Evolutionary conservation across 1,284 basidiomycete species (phyloP), one percentile per base, ranked within the genome.

Genomic region (Tausonia pullulans): DNA sequence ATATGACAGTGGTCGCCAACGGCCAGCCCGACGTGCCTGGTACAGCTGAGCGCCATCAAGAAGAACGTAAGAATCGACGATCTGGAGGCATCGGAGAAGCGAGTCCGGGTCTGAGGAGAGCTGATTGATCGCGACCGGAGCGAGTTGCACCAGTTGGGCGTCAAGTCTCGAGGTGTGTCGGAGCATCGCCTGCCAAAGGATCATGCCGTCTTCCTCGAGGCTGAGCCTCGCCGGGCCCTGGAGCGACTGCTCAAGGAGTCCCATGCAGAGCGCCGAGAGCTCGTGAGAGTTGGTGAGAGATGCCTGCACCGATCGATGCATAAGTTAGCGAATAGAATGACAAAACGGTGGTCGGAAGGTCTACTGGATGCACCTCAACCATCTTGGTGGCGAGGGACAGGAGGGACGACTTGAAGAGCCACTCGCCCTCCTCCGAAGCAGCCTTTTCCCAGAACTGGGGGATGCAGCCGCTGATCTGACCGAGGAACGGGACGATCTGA

Each of bases 1-100:
- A 14, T 5, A n/a, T 53, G 49, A 48, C 39, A 27, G 8, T 40
- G 9, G 9, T 41, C n/a, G 45, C 5, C 14, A 49, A 40, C 2
- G n/a, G 40, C 14, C n/a, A 3, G 8, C 41, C 71, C 78, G 2
- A 64, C 71, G 66, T 67, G 90, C 90, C 80, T 87, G 83, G 49
- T 89, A 74, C 60, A 94, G 77, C 5, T 79, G 74, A n/a, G 75
- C 65, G 0, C 84, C 83, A 72, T 90, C 87, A 4, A 90, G 78
- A 8, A 94, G 74, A 63, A 89, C 77, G 74, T 93, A 94, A 1
- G 88, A 88, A 72, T 91, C 87, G n/a, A 90, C 71, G 50, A 94
- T 81, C 61, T 77, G 76, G 8, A 83, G 81, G 41, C 85, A 79
- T 65, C 80, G 84, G n/a, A 83, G 82, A 14, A 91, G 75, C 39